Evolutionary conservation across 2,329 filamentous ascomycete species (phyloP).

Genomic region (Ophiocordyceps sinensis): DNA sequence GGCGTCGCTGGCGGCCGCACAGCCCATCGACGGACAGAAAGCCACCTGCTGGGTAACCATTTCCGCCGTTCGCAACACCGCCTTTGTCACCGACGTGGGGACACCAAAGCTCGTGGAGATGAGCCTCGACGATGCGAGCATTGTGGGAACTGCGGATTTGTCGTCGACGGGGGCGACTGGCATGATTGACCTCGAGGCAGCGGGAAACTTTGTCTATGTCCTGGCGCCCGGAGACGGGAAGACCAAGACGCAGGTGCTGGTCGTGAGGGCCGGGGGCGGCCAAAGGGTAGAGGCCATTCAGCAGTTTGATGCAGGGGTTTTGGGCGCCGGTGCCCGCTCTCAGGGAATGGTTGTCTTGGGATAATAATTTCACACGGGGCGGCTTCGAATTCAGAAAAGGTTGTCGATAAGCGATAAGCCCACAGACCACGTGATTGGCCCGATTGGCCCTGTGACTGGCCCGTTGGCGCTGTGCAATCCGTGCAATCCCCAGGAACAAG

Average conservation of each 20-base stretch:
- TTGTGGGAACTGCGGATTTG: constrained; percentile 28
- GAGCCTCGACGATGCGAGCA: constrained; percentile 29
- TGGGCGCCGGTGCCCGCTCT: constrained; percentile 1
- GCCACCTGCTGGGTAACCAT: constrained; percentile 46
- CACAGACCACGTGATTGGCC: too few species aligned
- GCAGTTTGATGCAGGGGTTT: constrained; percentile 2
- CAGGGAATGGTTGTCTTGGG: constrained; percentile 4
- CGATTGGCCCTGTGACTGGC: too few species aligned
- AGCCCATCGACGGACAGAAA: constrained; percentile 31
- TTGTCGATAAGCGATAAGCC: too few species aligned
- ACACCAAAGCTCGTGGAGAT: constrained; percentile 42
- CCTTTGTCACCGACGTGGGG: constrained; percentile 43
- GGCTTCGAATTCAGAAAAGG: too few species aligned
- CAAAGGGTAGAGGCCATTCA: constrained; percentile 1
- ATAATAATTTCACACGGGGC: background rate
- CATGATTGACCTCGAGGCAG: constrained; percentile 37
- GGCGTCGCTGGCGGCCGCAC: constrained; percentile 21
- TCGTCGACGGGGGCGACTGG: constrained; percentile 33
- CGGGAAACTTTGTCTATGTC: constrained; percentile 42
- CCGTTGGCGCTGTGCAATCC: too few species aligned
- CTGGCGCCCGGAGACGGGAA: constrained; percentile 37
- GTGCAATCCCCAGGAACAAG: too few species aligned
- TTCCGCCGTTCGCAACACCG: constrained; percentile 29
- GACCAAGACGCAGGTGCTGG: constrained; percentile 22
- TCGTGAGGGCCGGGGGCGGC: constrained; percentile 2